Conservation (phyloP, 352 stramenopile species). For the Lagenidium giganteum region DNA sequence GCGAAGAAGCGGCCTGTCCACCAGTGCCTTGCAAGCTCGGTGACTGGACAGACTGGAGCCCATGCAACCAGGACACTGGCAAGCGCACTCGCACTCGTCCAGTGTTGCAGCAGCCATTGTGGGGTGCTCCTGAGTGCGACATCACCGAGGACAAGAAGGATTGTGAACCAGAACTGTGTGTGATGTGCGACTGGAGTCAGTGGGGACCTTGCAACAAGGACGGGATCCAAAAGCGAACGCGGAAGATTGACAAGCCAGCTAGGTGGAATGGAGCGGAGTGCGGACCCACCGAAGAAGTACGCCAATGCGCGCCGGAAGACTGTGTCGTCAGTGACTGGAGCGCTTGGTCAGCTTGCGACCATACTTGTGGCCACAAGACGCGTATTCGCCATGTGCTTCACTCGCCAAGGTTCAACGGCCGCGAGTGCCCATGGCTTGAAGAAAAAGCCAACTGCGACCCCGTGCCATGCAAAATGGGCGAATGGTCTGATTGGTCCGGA, state of each 20-base stretch:
- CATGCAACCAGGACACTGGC: slow-evolving; percentile 7
- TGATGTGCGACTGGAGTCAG: slow-evolving; percentile 30
- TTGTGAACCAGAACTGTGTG: slow-evolving; percentile 42
- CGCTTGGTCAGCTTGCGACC: slow-evolving; percentile 20
- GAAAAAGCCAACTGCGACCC: slow-evolving; percentile 32
- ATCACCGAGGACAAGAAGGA: slow-evolving; percentile 12
- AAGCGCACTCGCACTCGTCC: slow-evolving; percentile 14
- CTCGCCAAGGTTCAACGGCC: slow-evolving; percentile 30
- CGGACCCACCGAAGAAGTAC: slow-evolving; percentile 16
- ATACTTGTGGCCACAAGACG: slow-evolving; percentile 10
- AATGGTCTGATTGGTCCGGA: slow-evolving; percentile 4
- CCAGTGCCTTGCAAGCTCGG: slow-evolving; percentile 13
- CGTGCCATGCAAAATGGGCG: slow-evolving; percentile 31
- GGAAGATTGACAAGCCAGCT: slow-evolving; percentile 21
- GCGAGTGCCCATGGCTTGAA: slow-evolving; percentile 20
- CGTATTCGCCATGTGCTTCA: slow-evolving; percentile 19
- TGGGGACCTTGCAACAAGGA: slow-evolving; percentile 33
- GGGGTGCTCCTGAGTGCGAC: slow-evolving; percentile 20
- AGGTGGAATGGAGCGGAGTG: slow-evolving; percentile 33
- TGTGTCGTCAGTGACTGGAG: slow-evolving; percentile 54
- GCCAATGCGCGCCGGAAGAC: slow-evolving; percentile 38
- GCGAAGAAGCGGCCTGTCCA: slow-evolving; percentile 11
- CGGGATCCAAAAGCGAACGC: slow-evolving; percentile 38
- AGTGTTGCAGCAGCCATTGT: slow-evolving; percentile 10
- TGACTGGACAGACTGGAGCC: slow-evolving; percentile 13